These are phyloP conservation scores for Pulveroboletus ravenelii DNA, from an alignment of 768 basidiomycete species.

Conservation along the genomic window DNA sequence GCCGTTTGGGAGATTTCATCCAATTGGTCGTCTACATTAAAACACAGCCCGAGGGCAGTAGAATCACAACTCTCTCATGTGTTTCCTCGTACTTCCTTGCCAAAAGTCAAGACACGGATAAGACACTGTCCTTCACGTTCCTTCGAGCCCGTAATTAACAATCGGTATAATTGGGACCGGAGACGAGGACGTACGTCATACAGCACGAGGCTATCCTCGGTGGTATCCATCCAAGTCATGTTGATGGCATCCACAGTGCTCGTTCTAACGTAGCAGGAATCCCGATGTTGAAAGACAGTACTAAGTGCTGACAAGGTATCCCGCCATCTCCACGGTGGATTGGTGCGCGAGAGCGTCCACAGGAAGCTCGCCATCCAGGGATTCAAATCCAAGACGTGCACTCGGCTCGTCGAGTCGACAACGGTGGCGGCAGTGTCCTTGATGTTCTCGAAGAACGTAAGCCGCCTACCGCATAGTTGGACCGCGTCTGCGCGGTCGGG, in stretches of 20 bases:
- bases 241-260: slow-evolving; percentile 42
- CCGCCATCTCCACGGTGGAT: slow-evolving; percentile 31
- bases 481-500: slow-evolving; percentile 29
- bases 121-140: slow-evolving; percentile 31
- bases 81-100: slow-evolving; percentile 16
- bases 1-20: background rate
- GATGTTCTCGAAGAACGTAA: slow-evolving; percentile 30
- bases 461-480: slow-evolving; percentile 28
- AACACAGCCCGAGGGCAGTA: slow-evolving; percentile 1
- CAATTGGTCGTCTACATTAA: background rate
- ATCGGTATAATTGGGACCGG: background rate
- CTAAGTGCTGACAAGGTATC: slow-evolving; percentile 24
- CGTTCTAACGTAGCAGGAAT: slow-evolving; percentile 25
- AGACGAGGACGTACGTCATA: slow-evolving; percentile 41
- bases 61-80: slow-evolving; percentile 6
- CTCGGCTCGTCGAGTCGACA: slow-evolving; percentile 18
- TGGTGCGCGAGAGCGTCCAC: slow-evolving; percentile 22
- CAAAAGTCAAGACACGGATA: slow-evolving; percentile 32
- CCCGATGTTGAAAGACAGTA: slow-evolving; percentile 27
- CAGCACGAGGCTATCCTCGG: slow-evolving; percentile 58
- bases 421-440: slow-evolving; percentile 9
- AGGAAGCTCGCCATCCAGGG: slow-evolving; percentile 22
- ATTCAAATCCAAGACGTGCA: slow-evolving; percentile 31
- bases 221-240: slow-evolving; percentile 49
- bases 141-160: slow-evolving; percentile 12